Evolutionary conservation across 2,329 filamentous ascomycete species (phyloP), one percentile per base, ranked within the genome.

Genomic region (Cephalotrichum gorgonifer): DNA sequence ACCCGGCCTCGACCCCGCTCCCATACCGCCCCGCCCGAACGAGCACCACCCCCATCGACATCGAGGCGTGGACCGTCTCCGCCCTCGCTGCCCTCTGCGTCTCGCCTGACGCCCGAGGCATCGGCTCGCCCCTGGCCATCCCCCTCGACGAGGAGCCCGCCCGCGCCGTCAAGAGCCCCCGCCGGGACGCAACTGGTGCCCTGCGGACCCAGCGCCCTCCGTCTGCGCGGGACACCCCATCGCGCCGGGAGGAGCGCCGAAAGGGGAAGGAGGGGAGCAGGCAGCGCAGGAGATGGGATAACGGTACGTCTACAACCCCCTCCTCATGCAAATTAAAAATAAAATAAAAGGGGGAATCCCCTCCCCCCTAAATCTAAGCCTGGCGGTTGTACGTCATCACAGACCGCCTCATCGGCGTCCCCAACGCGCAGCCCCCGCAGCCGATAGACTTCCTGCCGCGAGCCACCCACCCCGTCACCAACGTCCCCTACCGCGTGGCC

Each of bases 201-300:
- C 8, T 63, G 35, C 64, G 65, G 50, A 70, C 64, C 53, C 70
- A 62, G 53, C 72, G 68, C 49, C 75, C 67, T 48, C 70, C 61
- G 1, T 73, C 73, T 17, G 64, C 68, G 28, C 64, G 73, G 62
- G 85, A 81, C 53, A 78, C 74, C 56, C 64, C 73, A 63, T 67
- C 68, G 49, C 69, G 78, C 47, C 81, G 90, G 17, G 88, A 95
- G 55, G 79, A 82, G 2, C 62, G 95, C 47, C 72, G 93, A 28
- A 94, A 89, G 69, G 91, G 91, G 50, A 95, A 94, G 57, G 89
- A 96, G 65, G 91, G 91, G 30, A 91, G 81, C 58, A 79, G 91
- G 31, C 83, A 91, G 59, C 76, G 91, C 45, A 83, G 91, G 58
- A 78, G 91, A 50, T 97, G 90, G 89, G 93, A 98, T 72, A 98